phyloP scores from a whole-genome alignment of 2,329 filamentous ascomycete species.

The Clarireedia hainanense region DNA sequence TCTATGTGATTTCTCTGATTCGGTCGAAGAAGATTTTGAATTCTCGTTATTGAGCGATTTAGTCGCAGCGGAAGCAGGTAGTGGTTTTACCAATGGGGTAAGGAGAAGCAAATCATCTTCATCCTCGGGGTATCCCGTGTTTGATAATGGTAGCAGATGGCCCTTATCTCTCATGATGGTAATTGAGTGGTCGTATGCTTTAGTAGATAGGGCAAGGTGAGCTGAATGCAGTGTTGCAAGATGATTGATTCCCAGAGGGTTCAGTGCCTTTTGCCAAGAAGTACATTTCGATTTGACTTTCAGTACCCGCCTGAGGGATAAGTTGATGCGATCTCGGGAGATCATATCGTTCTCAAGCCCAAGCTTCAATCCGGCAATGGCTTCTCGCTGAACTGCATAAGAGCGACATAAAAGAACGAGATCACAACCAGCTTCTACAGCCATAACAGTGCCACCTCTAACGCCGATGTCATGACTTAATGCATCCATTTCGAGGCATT shows the following conservation, averaged over 20 bases:
- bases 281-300: constrained; percentile 78
- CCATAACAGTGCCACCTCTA: constrained; percentile 93
- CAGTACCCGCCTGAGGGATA: constrained; percentile 72
- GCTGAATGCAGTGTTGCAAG: constrained; percentile 74
- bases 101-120: constrained; percentile 89
- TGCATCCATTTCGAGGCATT: constrained; percentile 95
- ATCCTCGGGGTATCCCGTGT: constrained; percentile 74
- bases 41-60: constrained; percentile 52
- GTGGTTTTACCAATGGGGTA: constrained; percentile 81
- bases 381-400: constrained; percentile 83
- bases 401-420: constrained; percentile 82
- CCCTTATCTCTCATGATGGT: constrained; percentile 88
- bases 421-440: constrained; percentile 92
- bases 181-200: constrained; percentile 86
- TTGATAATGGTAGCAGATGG: constrained; percentile 72
- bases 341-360: constrained; percentile 89
- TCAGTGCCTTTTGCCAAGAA: constrained; percentile 85
- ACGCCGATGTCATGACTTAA: constrained; percentile 95
- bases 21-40: constrained; percentile 35
- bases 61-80: constrained; percentile 82
- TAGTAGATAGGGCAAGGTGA: constrained; percentile 73
- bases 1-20: constrained; percentile 47
- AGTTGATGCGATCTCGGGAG: constrained; percentile 67
- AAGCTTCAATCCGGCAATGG: constrained; percentile 80
- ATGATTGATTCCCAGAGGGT: constrained; percentile 69